Conservation (phyloP, 805 yeast species). For the Metschnikowia lunata region DNA sequence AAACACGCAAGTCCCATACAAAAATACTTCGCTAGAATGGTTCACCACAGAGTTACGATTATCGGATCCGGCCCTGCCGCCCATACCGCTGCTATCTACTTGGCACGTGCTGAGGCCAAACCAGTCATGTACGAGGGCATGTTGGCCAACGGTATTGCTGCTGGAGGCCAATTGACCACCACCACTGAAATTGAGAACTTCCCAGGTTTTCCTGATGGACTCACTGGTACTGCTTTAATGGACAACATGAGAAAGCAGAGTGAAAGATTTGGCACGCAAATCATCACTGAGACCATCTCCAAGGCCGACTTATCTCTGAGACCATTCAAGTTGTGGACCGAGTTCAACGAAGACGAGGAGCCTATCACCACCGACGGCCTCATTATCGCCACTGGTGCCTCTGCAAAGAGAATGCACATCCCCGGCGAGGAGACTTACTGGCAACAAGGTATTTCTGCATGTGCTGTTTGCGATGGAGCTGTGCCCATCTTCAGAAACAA, state of each 20-base stretch:
- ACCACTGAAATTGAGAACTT: slow-evolving; percentile 98
- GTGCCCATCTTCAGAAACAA: slow-evolving; percentile 97
- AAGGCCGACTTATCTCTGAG: slow-evolving; percentile 82
- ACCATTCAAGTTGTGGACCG: slow-evolving; percentile 97
- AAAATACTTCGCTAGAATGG: slow-evolving; percentile 46
- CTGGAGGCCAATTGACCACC: slow-evolving; percentile 98
- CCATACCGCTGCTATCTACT: slow-evolving; percentile 96
- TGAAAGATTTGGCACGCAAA: slow-evolving; percentile 82
- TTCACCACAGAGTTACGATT: slow-evolving; percentile 78
- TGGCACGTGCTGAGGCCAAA: slow-evolving; percentile 93
- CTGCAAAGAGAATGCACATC: slow-evolving; percentile 87
- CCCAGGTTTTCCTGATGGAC: slow-evolving; percentile 97
- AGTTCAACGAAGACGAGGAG: slow-evolving; percentile 85
- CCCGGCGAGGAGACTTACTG: slow-evolving; percentile 98
- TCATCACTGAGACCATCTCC: slow-evolving; percentile 91
- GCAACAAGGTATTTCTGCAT: slow-evolving; percentile 99
- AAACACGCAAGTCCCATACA: neutral
- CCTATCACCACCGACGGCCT: slow-evolving; percentile 92
- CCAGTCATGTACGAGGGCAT: slow-evolving; percentile 94
- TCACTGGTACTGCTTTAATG: slow-evolving; percentile 85
- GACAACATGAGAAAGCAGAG: slow-evolving; percentile 92
- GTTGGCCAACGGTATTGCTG: slow-evolving; percentile 96
- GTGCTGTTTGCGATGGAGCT: slow-evolving; percentile 99
- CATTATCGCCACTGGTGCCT: slow-evolving; percentile 95
- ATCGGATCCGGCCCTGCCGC: slow-evolving; percentile 99